Base-by-base conservation (phyloP, 2,329 filamentous ascomycete genomes). In the Clarireedia hainanense region DNA sequence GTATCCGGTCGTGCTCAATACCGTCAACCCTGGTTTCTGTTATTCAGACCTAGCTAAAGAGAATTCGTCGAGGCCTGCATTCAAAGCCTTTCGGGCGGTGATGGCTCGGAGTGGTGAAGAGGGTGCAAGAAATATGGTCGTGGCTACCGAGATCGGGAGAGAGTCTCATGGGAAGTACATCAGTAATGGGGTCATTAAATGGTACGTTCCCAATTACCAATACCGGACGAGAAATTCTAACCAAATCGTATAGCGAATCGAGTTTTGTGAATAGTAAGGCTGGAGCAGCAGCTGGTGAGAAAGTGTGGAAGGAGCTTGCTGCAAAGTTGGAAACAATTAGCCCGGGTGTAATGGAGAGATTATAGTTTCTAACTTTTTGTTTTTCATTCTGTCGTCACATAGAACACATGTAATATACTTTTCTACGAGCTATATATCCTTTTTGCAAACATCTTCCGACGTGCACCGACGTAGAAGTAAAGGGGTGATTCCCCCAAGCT, bases 1-100 rank as follows among this genome's bases (percentile, higher is more conserved):
- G 10, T 46, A 12, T 14, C 43, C 43, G 7, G 74, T 81, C 40
- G 73, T 74, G 1, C 61, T 83, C 56, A 81, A 80, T 62, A 70
- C 71, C 58, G 58, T 79, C 20, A 79, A 79, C 55, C 80, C 80
- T 0, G 79, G 79, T 1, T 68, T 78, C 23, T 82, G 79, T 62
- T 71, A 77, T 45, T 75, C 75, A 1, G 67, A 73, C 27, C 67
- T 82, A 0, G 63, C 60, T 5, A 70, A 76, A 2, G 72, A 79
- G 0, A 15, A 15, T 1, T 20, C 17, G 17, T 20, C 17, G 9
- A 37, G 5, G 2, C 1, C 0, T 7, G 15, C 23, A 6, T 4
- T 23, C 3, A 42, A 39, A 9, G 9, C 27, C 17, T 1, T 43
- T 1, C 26, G 37, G 7, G 9, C 6, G 1, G 7, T 23, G 10